phyloP scores from a whole-genome alignment of 2,329 filamentous ascomycete genomes.

The Dissoconium aciculare region DNA sequence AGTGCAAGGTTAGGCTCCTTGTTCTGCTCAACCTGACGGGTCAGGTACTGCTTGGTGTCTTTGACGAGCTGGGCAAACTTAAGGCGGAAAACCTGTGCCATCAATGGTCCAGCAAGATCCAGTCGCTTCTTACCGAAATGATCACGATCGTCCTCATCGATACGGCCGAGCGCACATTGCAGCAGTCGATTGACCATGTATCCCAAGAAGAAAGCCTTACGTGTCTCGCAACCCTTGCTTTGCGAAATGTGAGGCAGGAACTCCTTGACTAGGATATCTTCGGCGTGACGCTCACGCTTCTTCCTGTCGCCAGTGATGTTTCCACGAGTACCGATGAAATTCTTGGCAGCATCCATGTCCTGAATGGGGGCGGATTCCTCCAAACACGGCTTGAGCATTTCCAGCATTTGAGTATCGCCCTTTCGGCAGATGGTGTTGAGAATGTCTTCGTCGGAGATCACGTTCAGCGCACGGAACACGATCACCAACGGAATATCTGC shows the following conservation, averaged over 20 bases:
- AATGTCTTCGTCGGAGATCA: slow-evolving; percentile 96
- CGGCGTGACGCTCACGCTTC: slow-evolving; percentile 79
- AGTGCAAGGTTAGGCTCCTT: slow-evolving; percentile 81
- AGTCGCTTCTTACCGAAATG: slow-evolving; percentile 98
- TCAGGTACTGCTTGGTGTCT: slow-evolving; percentile 80
- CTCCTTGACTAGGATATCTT: slow-evolving; percentile 94
- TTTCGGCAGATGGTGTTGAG: slow-evolving; percentile 93
- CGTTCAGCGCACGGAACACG: slow-evolving; percentile 86
- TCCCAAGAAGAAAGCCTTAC: slow-evolving; percentile 94
- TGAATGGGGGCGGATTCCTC: slow-evolving; percentile 95
- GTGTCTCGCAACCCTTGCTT: slow-evolving; percentile 80
- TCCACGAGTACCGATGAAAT: slow-evolving; percentile 90
- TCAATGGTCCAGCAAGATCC: slow-evolving; percentile 81
- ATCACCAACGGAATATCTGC: slow-evolving; percentile 84
- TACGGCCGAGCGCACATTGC: slow-evolving; percentile 80
- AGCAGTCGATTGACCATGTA: slow-evolving; percentile 97
- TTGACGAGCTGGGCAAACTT: slow-evolving; percentile 83
- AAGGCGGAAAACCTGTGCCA: slow-evolving; percentile 90
- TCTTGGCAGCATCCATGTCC: slow-evolving; percentile 81
- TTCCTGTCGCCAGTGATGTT: slow-evolving; percentile 61
- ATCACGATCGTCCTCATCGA: slow-evolving; percentile 92
- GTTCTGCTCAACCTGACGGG: slow-evolving; percentile 78
- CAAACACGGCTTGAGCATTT: slow-evolving; percentile 93
- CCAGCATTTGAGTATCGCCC: slow-evolving; percentile 90
- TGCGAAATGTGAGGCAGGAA: slow-evolving; percentile 94